These are phyloP conservation scores for Cytidiella melzeri DNA, from an alignment of 768 basidiomycete genomes.

Conservation along the genomic window DNA sequence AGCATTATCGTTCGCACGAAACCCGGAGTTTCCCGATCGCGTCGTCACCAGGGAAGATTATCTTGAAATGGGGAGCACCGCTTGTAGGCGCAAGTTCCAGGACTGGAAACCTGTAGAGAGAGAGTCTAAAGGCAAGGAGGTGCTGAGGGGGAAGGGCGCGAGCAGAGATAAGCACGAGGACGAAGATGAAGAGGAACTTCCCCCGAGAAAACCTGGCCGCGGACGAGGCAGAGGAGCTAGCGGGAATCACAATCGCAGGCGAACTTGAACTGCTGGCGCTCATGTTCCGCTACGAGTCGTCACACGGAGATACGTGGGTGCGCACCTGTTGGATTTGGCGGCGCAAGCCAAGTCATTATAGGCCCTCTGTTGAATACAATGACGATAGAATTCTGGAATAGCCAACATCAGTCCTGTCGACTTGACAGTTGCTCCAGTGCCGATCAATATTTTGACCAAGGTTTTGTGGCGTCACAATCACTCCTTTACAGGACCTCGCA, in stretches of 20 bases:
- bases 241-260: not conserved
- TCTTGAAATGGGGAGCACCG: slow-evolving; percentile 71
- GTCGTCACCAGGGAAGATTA: slow-evolving; percentile 80
- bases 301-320: too few relatives aligned
- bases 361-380: too few relatives aligned
- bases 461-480: too few relatives aligned
- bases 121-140: slow-evolving; percentile 15
- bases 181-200: slow-evolving; percentile 14
- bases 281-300: too few relatives aligned
- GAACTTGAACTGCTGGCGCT: too few relatives aligned
- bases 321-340: too few relatives aligned
- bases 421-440: too few relatives aligned
- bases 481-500: too few relatives aligned
- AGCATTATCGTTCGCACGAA: slow-evolving; percentile 51
- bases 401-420: too few relatives aligned
- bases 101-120: slow-evolving; percentile 42
- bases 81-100: slow-evolving; percentile 68
- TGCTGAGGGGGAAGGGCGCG: slow-evolving; percentile 10
- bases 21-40: slow-evolving; percentile 42
- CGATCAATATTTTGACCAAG: too few relatives aligned
- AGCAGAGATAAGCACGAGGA: slow-evolving; percentile 13
- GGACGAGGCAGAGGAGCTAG: slow-evolving; percentile 1
- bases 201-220: not conserved
- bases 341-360: too few relatives aligned
- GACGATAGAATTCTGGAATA: too few relatives aligned